Base-by-base conservation (phyloP, 108 stramenopile genomes). In the Aurantiochytrium sp. region DNA sequence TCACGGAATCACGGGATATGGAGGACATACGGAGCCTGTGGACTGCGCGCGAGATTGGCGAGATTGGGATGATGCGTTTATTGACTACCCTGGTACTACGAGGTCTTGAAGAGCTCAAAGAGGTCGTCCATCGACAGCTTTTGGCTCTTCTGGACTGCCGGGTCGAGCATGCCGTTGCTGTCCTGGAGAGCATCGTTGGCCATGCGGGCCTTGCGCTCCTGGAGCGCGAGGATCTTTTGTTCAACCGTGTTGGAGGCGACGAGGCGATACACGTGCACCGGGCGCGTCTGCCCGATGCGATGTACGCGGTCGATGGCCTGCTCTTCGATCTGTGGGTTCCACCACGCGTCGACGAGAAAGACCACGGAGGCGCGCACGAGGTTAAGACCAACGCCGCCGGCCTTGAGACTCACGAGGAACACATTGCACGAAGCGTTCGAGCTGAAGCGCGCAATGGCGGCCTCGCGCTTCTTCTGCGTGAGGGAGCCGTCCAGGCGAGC, bases 231-330 rank as follows among this genome's bases (percentile, higher is more conserved):
- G 52, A 99, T 98, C 34, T 97, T 94, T 86, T 98, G 98, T 89
- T 99, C 99, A 6, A 99, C 97, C 19, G 97, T 98, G 86, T 97
- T 94, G 87, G 97, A 95, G 8, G 95, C 93, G 87, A 99, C 97
- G 89, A 98, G 97, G 32, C 99, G 92, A 32, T 97, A 94, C 21
- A 98, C 98, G 37, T 94, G 92, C 89, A 99, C 98, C 2, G 97
- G 95, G 31, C 97, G 93, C 69, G 94, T 94, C 91, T 99, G 98
- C 4, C 98, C 98, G 5, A 99, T 91, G 22, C 99, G 93, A 92
- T 99, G 98, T 3, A 97, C 97, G 54, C 99, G 93, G 85, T 98
- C 97, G 89, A 99, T 98, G 4, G 98, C 98, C 91, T 99, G 99
- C 96, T 93, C 92, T 54, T 94, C 93, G 4, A 91, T 92, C 4